phyloP scores from a whole-genome alignment of 306 rosid genomes.

The Lathyrus tuberosus region DNA sequence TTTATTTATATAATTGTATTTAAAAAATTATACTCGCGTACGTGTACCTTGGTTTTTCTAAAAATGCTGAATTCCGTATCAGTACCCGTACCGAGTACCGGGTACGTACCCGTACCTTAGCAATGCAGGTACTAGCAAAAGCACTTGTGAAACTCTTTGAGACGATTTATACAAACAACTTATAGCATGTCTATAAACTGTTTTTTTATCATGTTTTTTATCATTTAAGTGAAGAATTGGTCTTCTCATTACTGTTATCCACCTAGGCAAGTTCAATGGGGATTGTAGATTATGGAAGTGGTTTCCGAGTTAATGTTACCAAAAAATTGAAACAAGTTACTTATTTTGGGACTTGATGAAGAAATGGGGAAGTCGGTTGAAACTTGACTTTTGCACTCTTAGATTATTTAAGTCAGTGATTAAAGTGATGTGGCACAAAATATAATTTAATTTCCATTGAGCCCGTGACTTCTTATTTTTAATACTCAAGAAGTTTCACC shows the following conservation, averaged over 20 bases:
- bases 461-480: slow-evolving; percentile 7
- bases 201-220: neutral
- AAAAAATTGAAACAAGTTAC: slow-evolving; percentile 11
- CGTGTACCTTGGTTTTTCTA: no score
- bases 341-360: slow-evolving; percentile 26
- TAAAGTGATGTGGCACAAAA: neutral
- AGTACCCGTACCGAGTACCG: no score
- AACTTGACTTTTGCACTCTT: slow-evolving; percentile 6
- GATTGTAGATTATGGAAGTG: slow-evolving; percentile 26
- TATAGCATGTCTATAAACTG: neutral
- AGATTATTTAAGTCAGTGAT: neutral
- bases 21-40: no score
- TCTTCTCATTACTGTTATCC: slow-evolving; percentile 4
- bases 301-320: slow-evolving; percentile 8
- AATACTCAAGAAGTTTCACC: neutral
- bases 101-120: no score
- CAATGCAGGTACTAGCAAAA: no score
- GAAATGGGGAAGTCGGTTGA: neutral
- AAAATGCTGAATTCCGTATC: no score
- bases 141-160: no score
- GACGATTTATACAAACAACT: neutral
- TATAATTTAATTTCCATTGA: slow-evolving; percentile 2
- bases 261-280: slow-evolving; percentile 1
- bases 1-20: no score
- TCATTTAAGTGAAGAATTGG: slow-evolving; percentile 6